Conservation (phyloP, 2,329 filamentous ascomycete species). For the Atkinsonella texensis region DNA sequence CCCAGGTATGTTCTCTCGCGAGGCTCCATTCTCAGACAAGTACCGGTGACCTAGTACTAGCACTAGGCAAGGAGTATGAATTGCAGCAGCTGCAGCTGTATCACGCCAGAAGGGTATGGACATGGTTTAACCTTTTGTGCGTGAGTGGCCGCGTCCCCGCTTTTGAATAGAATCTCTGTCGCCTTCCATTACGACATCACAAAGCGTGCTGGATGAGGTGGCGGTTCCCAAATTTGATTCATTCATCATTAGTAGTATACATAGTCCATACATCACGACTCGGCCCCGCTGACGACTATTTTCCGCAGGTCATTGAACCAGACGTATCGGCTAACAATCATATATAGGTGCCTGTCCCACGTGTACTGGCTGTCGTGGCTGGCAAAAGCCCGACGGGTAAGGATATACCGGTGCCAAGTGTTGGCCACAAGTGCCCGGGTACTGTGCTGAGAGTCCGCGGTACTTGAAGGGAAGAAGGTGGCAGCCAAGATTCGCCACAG, state of each 20-base stretch:
- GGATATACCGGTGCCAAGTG: conserved; percentile 22
- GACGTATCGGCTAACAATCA: conserved; percentile 27
- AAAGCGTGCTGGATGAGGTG: no score
- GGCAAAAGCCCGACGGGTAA: conserved; percentile 24
- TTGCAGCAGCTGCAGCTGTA: no score
- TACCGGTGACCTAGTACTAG: no score
- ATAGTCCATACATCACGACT: not conserved
- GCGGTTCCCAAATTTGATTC: not conserved
- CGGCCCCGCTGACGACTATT: conserved; percentile 3
- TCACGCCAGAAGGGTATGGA: no score
- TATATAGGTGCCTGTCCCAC: conserved; percentile 27
- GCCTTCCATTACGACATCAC: no score
- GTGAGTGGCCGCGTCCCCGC: no score
- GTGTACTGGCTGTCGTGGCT: conserved; percentile 27
- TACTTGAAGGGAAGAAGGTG: conserved; percentile 10
- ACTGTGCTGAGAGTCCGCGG: conserved; percentile 8
- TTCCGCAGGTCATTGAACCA: conserved; percentile 24
- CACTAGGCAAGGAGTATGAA: no score
- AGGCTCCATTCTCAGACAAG: no score
- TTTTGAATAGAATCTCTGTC: no score
- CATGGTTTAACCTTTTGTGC: no score
- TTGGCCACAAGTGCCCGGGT: conserved; percentile 23
- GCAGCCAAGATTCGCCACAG: conserved; percentile 11
- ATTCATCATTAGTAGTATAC: not conserved
- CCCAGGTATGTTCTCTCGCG: no score